Evolutionary conservation across 768 basidiomycete genomes (phyloP), one percentile per base, ranked within the genome.

Genomic region (Suillus weaverae): DNA sequence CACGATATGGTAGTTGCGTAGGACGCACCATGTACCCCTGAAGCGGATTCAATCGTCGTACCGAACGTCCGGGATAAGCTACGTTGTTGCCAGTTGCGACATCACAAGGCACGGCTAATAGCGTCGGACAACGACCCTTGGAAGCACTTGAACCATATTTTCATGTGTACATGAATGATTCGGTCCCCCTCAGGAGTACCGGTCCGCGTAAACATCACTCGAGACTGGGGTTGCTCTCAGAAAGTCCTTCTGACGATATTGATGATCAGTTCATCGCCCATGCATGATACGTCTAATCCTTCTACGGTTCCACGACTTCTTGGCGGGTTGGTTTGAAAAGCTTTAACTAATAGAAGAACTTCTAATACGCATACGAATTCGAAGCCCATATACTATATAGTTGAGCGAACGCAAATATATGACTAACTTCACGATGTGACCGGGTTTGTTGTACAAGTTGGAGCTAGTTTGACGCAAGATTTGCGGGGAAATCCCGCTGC

Each of bases 31-130:
- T 30, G 38, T 30, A 41, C 57, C 26, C 39, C 53, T 54, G 53
- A 35, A 54, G 53, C 20, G 32, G 32, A 26, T 41, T 20, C 10
- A 20, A 32, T 59, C 57, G 57, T 59, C 57, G 57, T 43, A 41
- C 57, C 57, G 57, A 59, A 59, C 16, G 18, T 41, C 57, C 57
- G 57, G 10, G 41, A 39, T 59, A 6, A 30, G 30, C 10, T 32
- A 41, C 39, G 18, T 39, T 20, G 16, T 59, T 39, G 30, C 39
- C 6, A 57, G 57, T 41, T 32, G 39, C 41, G 26, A 59, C 39
- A 59, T 59, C 53, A 35, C 53, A 54, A 54, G 53, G 53, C 33
- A 54, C 53, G 33, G 33, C 33, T 35, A n/a, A 54, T 20, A 54
- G 53, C 53, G 53, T 54, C 20, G 53, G 20, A 54, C 53, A 33